A percentile compares a stretch with the other conserved stretches of the same genome.
These are phyloP conservation scores for Pythium dissotocum DNA, from an alignment of 352 stramenopile genomes.

Conservation along the genomic window DNA sequence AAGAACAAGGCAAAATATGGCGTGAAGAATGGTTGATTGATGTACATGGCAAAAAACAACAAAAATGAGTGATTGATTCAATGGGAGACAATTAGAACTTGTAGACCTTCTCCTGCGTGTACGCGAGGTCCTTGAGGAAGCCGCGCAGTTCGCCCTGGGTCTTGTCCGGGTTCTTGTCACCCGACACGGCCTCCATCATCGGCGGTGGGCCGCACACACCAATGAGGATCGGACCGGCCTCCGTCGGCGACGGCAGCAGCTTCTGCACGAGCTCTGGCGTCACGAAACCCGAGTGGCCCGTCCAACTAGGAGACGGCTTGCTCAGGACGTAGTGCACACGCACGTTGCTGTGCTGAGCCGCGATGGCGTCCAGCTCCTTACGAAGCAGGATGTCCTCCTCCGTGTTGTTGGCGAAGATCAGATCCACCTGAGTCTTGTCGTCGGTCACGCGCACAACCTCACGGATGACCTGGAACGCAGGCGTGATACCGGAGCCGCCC, in stretches of 20 bases:
- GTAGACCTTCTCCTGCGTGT: constrained; percentile 59
- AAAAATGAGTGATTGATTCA: neutral
- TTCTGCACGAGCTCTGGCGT: constrained; percentile 68
- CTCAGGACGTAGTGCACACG: constrained; percentile 65
- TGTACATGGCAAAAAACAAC: neutral
- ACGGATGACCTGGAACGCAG: constrained; percentile 73
- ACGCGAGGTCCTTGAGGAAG: constrained; percentile 69
- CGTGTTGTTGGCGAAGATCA: constrained; percentile 84
- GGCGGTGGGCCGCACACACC: constrained; percentile 83
- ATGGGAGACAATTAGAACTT: constrained; percentile 50
- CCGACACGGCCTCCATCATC: constrained; percentile 82
- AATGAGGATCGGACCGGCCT: constrained; percentile 53
- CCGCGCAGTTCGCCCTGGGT: constrained; percentile 74
- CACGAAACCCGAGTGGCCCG: constrained; percentile 63
- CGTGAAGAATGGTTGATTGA: neutral
- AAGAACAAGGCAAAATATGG: neutral
- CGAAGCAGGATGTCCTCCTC: constrained; percentile 85
- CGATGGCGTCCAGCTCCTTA: constrained; percentile 68
- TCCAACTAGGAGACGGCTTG: constrained; percentile 44
- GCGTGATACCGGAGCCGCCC: constrained; percentile 83
- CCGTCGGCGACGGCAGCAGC: constrained; percentile 58
- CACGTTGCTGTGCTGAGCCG: constrained; percentile 58
- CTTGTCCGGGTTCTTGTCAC: constrained; percentile 78
- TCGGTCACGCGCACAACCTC: constrained; percentile 75
- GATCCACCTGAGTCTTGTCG: constrained; percentile 75